phyloP scores from a whole-genome alignment of 805 yeast species.

The Pichia nanzhaoensis region DNA sequence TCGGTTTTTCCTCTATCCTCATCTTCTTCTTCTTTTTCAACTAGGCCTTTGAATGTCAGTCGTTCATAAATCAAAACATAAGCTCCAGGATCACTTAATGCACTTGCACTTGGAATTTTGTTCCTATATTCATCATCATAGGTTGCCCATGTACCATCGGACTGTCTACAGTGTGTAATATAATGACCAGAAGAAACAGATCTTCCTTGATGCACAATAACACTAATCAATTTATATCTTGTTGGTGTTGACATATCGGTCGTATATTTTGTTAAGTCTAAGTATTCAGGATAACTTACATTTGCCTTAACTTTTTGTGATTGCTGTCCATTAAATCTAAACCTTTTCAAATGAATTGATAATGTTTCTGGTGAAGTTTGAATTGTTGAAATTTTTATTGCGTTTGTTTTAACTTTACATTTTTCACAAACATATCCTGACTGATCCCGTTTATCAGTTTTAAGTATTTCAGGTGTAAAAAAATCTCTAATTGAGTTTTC shows the following conservation, averaged over 20 bases:
- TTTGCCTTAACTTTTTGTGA: conserved; percentile 85
- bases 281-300: conserved; percentile 68
- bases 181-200: conserved; percentile 92
- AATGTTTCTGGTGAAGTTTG: conserved; percentile 83
- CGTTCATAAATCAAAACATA: conserved; percentile 84
- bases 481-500: conserved; percentile 73
- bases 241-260: conserved; percentile 40
- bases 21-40: not conserved
- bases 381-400: conserved; percentile 67
- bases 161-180: conserved; percentile 83
- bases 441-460: conserved; percentile 57
- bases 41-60: conserved; percentile 47
- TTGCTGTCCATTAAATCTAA: conserved; percentile 71
- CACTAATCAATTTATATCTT: conserved; percentile 68
- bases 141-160: conserved; percentile 87
- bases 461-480: conserved; percentile 75
- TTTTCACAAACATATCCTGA: conserved; percentile 84
- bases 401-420: conserved; percentile 72
- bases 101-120: conserved; percentile 62
- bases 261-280: conserved; percentile 65
- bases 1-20: conserved; percentile 8
- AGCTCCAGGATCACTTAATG: conserved; percentile 79
- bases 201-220: conserved; percentile 91
- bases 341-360: conserved; percentile 81
- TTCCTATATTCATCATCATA: conserved; percentile 92